phyloP scores from a whole-genome alignment of 2,329 filamentous ascomycete genomes.

The Apiospora koreana region DNA sequence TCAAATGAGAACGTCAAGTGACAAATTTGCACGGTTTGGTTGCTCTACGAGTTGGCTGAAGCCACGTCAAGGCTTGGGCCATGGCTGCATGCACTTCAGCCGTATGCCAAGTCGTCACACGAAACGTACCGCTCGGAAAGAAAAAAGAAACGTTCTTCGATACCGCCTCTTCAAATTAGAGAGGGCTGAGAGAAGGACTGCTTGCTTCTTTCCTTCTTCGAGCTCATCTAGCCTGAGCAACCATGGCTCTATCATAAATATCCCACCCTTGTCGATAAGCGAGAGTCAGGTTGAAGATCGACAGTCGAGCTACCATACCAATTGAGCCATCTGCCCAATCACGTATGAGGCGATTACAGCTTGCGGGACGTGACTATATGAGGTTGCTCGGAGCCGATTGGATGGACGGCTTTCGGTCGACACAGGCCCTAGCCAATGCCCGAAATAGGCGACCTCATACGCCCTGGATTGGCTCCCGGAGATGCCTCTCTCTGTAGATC shows the following conservation, averaged over 20 bases:
- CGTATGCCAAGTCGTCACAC: not conserved
- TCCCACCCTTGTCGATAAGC: not conserved
- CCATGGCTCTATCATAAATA: not conserved
- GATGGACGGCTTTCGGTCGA: not conserved
- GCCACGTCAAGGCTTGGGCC: not conserved
- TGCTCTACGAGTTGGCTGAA: not conserved
- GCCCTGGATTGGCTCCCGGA: not conserved
- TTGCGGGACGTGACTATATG: not conserved
- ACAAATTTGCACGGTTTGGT: not conserved
- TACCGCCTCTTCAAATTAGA: not conserved
- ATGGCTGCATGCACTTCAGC: not conserved
- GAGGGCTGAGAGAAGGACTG: not conserved
- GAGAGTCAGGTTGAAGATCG: not conserved
- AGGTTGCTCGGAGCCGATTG: not conserved
- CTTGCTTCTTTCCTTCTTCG: not conserved
- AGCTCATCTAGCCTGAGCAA: not conserved
- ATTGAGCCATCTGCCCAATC: not conserved
- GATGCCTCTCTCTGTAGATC: not conserved
- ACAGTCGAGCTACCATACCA: not conserved
- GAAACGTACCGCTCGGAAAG: not conserved
- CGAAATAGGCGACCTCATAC: not conserved
- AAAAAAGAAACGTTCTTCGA: not conserved
- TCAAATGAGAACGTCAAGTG: not conserved
- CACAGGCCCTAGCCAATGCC: not conserved
- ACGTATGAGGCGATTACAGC: not conserved